Percentiles rank a stretch among this genome's conserved stretches.
These are phyloP conservation scores for Backusella circina DNA, from an alignment of 192 early-diverging fungal genomes.

Conservation along the genomic window DNA sequence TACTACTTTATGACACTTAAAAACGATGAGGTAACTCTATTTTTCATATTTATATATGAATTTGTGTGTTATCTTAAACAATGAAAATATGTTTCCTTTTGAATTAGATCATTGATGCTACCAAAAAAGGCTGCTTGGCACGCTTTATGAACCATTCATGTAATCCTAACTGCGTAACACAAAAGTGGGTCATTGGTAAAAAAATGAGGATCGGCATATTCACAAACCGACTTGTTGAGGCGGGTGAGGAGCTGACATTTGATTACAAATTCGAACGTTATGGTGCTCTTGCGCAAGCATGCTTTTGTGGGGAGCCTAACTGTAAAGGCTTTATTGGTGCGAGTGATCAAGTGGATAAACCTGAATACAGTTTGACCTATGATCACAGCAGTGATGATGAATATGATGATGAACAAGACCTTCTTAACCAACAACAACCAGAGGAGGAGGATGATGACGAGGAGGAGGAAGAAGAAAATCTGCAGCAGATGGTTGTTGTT, in stretches of 20 bases:
- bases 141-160: slow-evolving; percentile 99
- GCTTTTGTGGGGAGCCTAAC: slow-evolving; percentile 84
- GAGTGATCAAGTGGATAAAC: slow-evolving; percentile 41
- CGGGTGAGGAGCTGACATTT: slow-evolving; percentile 91
- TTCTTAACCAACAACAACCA: not conserved
- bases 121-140: slow-evolving; percentile 84
- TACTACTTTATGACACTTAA: slow-evolving; percentile 98
- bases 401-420: slow-evolving; percentile 17
- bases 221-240: slow-evolving; percentile 65
- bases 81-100: not conserved
- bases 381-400: not conserved
- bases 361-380: slow-evolving; percentile 36
- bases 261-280: slow-evolving; percentile 98
- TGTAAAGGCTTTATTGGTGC: slow-evolving; percentile 93
- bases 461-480: slow-evolving; percentile 32
- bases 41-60: not conserved
- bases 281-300: slow-evolving; percentile 85
- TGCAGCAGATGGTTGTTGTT: too few species aligned
- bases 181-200: slow-evolving; percentile 96
- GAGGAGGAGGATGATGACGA: not conserved
- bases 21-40: slow-evolving; percentile 67
- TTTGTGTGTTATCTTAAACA: not conserved
- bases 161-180: slow-evolving; percentile 88
- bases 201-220: slow-evolving; percentile 94
- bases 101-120: slow-evolving; percentile 87